Base-by-base conservation (phyloP, 441 rosid genomes). In the Manihot esculenta region DNA sequence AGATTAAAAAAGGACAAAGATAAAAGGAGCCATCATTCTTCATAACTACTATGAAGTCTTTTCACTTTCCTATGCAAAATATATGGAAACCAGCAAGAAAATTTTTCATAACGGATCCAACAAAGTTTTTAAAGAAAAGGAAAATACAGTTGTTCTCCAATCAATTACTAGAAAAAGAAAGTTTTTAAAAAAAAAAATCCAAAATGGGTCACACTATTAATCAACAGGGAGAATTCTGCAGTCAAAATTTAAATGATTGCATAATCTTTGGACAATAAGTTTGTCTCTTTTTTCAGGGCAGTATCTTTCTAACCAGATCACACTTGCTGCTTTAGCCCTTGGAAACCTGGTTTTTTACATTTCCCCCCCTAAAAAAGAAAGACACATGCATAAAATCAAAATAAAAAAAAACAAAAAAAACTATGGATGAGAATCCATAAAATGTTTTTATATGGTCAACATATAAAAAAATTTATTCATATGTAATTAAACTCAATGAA, bases 201-300 rank as follows among this genome's bases (percentile, higher is more conserved):
- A 50, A 70, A 63, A 56, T 78, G 76, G 74, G 73, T 27, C 68
- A 44, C 62, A 47, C 57, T 11, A 27, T 73, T 13, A 49, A 79
- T 74, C 59, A 71, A 62, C 26, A 27, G 68, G 13, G 55, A 54
- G 73, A 10, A 35, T 57, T 74, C 69, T 77, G 58, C 74, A 76
- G 79, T 83, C 82, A 83, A 80, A 72, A 75, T 73, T 73, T 54
- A 73, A 38, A 77, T 84, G 79, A 79, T 83, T 77, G 69, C 74
- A 59, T 67, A 64, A 74, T 71, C 81, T n/a, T 76, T 23, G n/a
- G 55, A 72, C 77, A 65, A 45, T 74, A 65, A 59, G 62, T 30
- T 15, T 73, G 77, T 62, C 74, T 61, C 72, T 10, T 41, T 63
- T 70, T 62, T n/a, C 35, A 74, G 15, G 68, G 71, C 77, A 69